Conservation (phyloP, 352 stramenopile genomes). For the Phytophthora meadii region DNA sequence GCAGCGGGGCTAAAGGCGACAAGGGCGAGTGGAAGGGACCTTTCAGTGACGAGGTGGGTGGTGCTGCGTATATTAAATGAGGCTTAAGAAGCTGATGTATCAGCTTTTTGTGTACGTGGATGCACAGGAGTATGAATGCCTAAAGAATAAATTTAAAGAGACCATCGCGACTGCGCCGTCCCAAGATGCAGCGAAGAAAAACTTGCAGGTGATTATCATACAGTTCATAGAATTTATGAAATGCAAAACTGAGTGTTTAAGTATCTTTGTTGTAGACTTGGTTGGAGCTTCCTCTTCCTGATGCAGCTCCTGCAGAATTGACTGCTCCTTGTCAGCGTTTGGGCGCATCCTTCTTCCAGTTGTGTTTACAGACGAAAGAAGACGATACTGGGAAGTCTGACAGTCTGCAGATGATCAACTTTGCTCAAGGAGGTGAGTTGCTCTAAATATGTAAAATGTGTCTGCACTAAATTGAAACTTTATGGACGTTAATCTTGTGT, state of each 20-base stretch:
- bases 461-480: constrained; percentile 4
- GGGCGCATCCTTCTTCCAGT: constrained; percentile 54
- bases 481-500: neutral
- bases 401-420: constrained; percentile 50
- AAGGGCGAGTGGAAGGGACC: constrained; percentile 73
- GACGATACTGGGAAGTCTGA: constrained; percentile 15
- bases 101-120: neutral
- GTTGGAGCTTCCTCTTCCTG: constrained; percentile 49
- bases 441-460: neutral
- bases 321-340: constrained; percentile 30
- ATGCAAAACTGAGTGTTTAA: too few relatives aligned
- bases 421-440: constrained; percentile 69
- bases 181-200: constrained; percentile 28
- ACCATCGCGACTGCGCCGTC: constrained; percentile 30
- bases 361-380: constrained; percentile 54
- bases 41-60: constrained; percentile 74
- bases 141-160: constrained; percentile 57
- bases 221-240: neutral
- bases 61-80: neutral
- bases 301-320: constrained; percentile 36
- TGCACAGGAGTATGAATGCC: constrained; percentile 70
- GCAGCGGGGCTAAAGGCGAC: constrained; percentile 12
- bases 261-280: constrained; percentile 34
- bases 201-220: constrained; percentile 50
- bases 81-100: neutral